These are phyloP conservation scores for Conoideocrella luteorostrata DNA, from an alignment of 2,329 filamentous ascomycete species.

Conservation along the genomic window DNA sequence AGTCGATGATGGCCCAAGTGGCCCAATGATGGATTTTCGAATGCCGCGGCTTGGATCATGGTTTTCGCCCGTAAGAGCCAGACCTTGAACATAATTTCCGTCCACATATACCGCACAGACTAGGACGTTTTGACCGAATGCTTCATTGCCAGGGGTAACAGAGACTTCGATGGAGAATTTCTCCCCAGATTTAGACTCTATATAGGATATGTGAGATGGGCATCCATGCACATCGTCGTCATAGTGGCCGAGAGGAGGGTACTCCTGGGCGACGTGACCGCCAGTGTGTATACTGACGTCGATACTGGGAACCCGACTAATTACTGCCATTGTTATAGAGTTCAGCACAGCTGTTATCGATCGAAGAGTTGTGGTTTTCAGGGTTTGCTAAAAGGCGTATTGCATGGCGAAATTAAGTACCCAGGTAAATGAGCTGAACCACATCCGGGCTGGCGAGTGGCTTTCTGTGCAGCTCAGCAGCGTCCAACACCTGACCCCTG, in stretches of 20 bases:
- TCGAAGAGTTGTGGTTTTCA: too few relatives aligned
- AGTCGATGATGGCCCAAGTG: background rate
- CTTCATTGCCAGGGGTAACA: background rate
- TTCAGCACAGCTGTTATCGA: too few relatives aligned
- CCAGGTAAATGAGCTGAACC: background rate
- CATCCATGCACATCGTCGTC: background rate
- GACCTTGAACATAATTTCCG: background rate
- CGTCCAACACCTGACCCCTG: too few relatives aligned
- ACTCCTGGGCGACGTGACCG: conserved; percentile 15
- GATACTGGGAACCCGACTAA: conserved; percentile 13
- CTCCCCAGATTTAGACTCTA: conserved; percentile 17
- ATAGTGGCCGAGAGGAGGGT: conserved; percentile 6
- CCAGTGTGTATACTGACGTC: conserved; percentile 13
- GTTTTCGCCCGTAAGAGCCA: conserved; percentile 16
- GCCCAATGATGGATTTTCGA: background rate
- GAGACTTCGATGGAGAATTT: conserved; percentile 12
- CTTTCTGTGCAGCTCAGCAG: too few relatives aligned
- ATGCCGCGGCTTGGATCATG: rapidly evolving
- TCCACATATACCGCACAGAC: conserved; percentile 7
- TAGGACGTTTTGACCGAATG: rapidly evolving
- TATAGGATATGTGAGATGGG: conserved; percentile 12
- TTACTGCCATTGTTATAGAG: conserved; percentile 16
- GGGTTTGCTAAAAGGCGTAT: background rate
- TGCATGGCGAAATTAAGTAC: too few relatives aligned
- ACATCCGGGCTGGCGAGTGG: background rate